Evolutionary conservation across 257 asterid genomes (phyloP).

Genomic region (Solanum gandarillasii): DNA sequence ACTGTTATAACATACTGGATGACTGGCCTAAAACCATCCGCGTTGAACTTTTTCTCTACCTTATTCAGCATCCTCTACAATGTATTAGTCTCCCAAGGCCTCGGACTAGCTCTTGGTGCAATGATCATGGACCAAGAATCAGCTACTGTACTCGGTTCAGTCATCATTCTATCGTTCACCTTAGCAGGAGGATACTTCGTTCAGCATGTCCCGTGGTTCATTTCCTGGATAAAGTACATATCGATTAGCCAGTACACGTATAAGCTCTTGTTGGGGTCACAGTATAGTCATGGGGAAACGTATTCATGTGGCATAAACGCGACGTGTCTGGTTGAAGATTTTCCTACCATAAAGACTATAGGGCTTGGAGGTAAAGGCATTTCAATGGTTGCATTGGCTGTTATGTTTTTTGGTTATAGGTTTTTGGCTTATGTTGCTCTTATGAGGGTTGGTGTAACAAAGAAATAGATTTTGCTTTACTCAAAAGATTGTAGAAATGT

Average conservation of each 20-base stretch:
- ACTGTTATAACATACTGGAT: constrained; percentile 57
- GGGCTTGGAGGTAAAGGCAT: constrained; percentile 31
- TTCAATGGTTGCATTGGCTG: constrained; percentile 28
- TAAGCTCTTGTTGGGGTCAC: constrained; percentile 52
- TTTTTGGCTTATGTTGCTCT: constrained; percentile 66
- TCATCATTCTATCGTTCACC: constrained; percentile 41
- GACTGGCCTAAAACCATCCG: constrained; percentile 51
- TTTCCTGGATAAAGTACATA: constrained; percentile 57
- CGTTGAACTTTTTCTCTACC: constrained; percentile 31
- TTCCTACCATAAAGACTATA: constrained; percentile 32
- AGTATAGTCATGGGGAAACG: constrained; percentile 32
- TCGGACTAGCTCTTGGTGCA: constrained; percentile 79
- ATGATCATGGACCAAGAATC: constrained; percentile 45
- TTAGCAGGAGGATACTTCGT: constrained; percentile 66
- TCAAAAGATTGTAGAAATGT: background rate
- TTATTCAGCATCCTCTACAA: constrained; percentile 33
- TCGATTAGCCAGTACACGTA: constrained; percentile 51
- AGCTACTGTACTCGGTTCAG: constrained; percentile 51
- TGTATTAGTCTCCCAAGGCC: constrained; percentile 50
- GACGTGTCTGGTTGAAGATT: constrained; percentile 47
- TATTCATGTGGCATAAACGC: constrained; percentile 19
- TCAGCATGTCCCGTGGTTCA: constrained; percentile 48
- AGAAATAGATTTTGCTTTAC: constrained; percentile 16
- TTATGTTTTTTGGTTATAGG: constrained; percentile 59
- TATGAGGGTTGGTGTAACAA: constrained; percentile 57